Conservation (phyloP, 768 basidiomycete species). For the Panaeolus papilionaceus region DNA sequence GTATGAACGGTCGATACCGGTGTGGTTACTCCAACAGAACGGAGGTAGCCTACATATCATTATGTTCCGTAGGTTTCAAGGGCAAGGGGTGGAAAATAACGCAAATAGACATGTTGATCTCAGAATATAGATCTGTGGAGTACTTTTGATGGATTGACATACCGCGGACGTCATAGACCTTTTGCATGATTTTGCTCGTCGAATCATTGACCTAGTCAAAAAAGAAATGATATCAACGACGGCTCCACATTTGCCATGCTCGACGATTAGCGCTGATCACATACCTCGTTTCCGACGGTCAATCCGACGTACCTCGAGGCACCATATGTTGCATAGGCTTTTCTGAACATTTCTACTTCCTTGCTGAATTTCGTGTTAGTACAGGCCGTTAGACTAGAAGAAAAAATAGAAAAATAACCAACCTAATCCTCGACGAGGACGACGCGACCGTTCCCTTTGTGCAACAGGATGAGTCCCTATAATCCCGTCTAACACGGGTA, state of each 20-base stretch:
- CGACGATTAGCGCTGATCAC: background rate
- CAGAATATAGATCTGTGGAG: background rate
- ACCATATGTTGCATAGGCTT: conserved; percentile 41
- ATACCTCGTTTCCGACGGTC: conserved; percentile 46
- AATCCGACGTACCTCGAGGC: conserved; percentile 40
- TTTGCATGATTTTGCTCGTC: conserved; percentile 41
- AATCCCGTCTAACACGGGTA: background rate
- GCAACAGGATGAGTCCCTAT: background rate
- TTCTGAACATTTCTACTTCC: conserved; percentile 42
- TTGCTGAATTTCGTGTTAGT: conserved; percentile 31
- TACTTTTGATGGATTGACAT: conserved; percentile 6
- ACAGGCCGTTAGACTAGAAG: background rate
- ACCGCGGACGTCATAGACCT: conserved; percentile 45
- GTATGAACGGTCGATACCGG: conserved; percentile 47
- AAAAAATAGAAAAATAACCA: conserved; percentile 16
- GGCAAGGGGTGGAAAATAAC: background rate
- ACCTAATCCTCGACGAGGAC: conserved; percentile 35
- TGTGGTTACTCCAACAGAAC: conserved; percentile 41
- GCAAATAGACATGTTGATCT: background rate
- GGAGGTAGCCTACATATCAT: conserved; percentile 36
- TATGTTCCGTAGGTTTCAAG: background rate
- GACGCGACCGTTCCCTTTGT: conserved; percentile 39
- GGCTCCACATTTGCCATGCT: background rate
- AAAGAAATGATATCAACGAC: background rate
- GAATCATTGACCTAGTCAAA: conserved; percentile 33